Conservation (phyloP, 441 rosid species). For the Gossypium schwendimanii region DNA sequence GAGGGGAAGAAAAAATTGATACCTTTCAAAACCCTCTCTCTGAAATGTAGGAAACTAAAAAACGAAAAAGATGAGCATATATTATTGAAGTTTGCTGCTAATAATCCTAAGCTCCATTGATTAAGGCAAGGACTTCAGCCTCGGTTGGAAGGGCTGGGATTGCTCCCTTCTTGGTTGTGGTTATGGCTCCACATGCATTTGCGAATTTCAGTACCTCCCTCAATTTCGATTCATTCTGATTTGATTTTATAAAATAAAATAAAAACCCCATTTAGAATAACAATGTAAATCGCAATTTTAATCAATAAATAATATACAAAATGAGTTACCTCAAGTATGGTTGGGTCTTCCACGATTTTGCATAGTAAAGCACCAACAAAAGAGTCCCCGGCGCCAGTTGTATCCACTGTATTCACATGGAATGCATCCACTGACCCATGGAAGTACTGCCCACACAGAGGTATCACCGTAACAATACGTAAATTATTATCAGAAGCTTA, state of each 20-base stretch:
- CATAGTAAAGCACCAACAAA: conserved; percentile 76
- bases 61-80: not conserved
- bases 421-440: conserved; percentile 69
- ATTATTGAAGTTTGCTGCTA: not conserved
- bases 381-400: conserved; percentile 95
- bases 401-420: conserved; percentile 66
- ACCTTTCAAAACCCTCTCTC: not conserved
- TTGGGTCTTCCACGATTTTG: conserved; percentile 23
- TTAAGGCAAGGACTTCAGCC: conserved; percentile 43
- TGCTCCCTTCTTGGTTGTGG: conserved; percentile 92
- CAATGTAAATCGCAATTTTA: not conserved
- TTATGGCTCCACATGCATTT: conserved; percentile 91
- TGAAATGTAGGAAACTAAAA: not conserved
- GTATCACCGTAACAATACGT: too few relatives aligned
- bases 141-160: conserved; percentile 81
- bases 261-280: not conserved
- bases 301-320: not conserved
- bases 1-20: not conserved
- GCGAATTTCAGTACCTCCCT: conserved; percentile 69
- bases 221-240: conserved; percentile 62
- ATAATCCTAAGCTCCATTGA: conserved; percentile 28
- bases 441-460: conserved; percentile 39
- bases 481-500: too few relatives aligned
- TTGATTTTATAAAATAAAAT: not conserved
- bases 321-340: conserved; percentile 50